Base-by-base conservation (phyloP, 306 rosid species). In the Spatholobus suberectus region DNA sequence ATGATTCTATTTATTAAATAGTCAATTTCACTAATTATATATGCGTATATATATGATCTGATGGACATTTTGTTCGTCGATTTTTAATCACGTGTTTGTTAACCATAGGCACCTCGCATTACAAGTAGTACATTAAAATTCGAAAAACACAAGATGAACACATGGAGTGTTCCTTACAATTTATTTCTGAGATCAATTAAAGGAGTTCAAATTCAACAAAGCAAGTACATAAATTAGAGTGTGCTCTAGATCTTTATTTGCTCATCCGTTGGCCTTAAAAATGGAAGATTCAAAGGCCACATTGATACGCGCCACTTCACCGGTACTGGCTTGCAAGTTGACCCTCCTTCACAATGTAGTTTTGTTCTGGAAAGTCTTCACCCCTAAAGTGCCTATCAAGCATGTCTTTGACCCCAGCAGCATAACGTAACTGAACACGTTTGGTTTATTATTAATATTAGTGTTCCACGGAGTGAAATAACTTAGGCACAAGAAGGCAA, bases 291-390 rank as follows among this genome's bases (percentile, higher is more conserved):
- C 20, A 4, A 75, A 40, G 27, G 29, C 47, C 47, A 65, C 69
- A n/a, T 74, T 4, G 40, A 81, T 8, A 27, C 59, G 18, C 59
- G 6, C 0, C 43, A 35, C 51, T 82, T 89, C 87, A 96, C 18
- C 75, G 92, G 83, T 96, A 96, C 75, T 96, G 99, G 85, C 92
- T 89, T 24, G 99, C 99, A 5, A 96, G 87, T 77, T 92, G 63
- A 43, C 99, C 98, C 61, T 88, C 95, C 89, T 94, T 96, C 41
- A 96, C 99, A 75, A 94, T 96, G 93, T 96, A 96, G 94, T 96
- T 87, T 61, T 91, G 96, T 26, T 91, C 77, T 0, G 99, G 99
- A 44, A 96, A 96, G 2, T 90, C 98, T 86, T 94, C 93, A 17
- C 98, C 99, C 90, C 82, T 94, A 84, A 96, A 96, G 88, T 96